Percentiles rank a stretch among this genome's conserved stretches.
phyloP scores from a whole-genome alignment of 2,329 filamentous ascomycete species.

The Biscogniauxia marginata region DNA sequence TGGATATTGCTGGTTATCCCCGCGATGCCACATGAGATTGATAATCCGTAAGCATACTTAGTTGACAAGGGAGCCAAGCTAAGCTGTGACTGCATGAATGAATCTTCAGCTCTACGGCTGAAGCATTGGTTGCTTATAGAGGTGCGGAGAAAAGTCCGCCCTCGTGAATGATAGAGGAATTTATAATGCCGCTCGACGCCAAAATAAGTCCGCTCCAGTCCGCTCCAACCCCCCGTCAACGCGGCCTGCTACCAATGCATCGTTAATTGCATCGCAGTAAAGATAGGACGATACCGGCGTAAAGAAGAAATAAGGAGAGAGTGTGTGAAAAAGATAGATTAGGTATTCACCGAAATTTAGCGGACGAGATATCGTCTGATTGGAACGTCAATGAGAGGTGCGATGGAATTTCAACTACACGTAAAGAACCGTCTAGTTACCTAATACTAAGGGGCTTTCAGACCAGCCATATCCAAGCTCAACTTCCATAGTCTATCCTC shows the following conservation, averaged over 20 bases:
- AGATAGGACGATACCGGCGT: no score
- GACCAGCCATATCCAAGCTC: constrained; percentile 4
- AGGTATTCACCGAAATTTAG: no score
- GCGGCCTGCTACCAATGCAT: no score
- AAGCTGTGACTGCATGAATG: not conserved
- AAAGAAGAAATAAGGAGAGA: no score
- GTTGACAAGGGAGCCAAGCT: not conserved
- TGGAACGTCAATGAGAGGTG: no score
- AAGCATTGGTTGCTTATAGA: not conserved
- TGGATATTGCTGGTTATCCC: not conserved
- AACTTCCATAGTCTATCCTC: constrained; percentile 12
- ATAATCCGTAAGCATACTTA: no score
- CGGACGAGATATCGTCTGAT: no score
- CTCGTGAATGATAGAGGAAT: not conserved
- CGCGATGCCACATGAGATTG: no score
- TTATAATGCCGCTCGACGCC: not conserved
- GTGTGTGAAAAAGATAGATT: no score
- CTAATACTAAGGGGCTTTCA: constrained; percentile 6
- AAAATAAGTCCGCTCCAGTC: not conserved
- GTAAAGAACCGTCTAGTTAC: not conserved
- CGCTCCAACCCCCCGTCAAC: no score
- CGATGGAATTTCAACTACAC: no score
- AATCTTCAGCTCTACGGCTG: not conserved
- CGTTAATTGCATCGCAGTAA: no score
- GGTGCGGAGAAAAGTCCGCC: not conserved